phyloP scores from a whole-genome alignment of 208 protist species.

The Crithidia brevicula region DNA sequence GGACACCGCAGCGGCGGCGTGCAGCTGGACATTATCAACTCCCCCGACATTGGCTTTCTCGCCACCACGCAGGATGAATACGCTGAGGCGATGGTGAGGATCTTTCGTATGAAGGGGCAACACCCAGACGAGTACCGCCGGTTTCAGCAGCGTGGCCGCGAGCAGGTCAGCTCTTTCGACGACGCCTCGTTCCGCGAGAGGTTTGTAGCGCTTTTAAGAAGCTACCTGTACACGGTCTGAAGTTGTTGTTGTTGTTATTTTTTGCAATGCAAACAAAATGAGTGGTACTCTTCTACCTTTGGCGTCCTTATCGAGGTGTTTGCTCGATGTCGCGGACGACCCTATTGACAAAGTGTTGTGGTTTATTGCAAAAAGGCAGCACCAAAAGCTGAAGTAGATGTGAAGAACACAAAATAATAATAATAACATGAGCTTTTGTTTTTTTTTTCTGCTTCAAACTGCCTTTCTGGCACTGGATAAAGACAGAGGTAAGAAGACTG shows the following conservation, averaged over 20 bases:
- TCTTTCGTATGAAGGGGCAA: conserved; percentile 41
- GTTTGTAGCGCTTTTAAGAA: conserved; percentile 31
- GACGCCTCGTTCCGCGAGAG: conserved; percentile 33
- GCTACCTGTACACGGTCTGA: conserved; percentile 22
- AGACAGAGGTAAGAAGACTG: no score
- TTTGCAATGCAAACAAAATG: neutral
- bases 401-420: no score
- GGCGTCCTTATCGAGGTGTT: no score
- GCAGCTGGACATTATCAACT: conserved; percentile 92
- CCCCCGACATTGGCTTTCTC: conserved; percentile 76
- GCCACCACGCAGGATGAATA: conserved; percentile 89
- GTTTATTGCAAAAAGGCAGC: no score
- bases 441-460: no score
- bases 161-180: conserved; percentile 40
- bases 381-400: no score
- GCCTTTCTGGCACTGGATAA: no score
- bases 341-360: no score
- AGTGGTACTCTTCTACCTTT: no score
- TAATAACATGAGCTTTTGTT: no score
- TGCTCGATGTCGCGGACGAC: no score
- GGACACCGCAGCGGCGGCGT: conserved; percentile 96
- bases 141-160: conserved; percentile 44
- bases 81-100: conserved; percentile 65
- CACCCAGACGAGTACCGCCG: conserved; percentile 30
- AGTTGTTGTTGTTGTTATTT: neutral